phyloP scores from a whole-genome alignment of 345 rosid species.

The Pelargonium nanum region DNA sequence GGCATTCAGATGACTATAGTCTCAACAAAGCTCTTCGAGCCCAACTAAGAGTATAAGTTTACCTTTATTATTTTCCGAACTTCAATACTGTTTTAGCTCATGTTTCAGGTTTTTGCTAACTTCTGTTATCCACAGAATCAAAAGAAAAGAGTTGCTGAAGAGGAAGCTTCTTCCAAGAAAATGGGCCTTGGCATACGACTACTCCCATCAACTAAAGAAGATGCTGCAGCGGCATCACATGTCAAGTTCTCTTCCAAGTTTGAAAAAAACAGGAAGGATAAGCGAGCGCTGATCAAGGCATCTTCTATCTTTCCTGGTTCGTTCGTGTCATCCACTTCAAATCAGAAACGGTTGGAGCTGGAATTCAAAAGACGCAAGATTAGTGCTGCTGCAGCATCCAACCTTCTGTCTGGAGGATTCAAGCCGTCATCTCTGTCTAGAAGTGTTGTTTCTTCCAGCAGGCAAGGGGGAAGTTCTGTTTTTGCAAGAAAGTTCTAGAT shows the following conservation, averaged over 20 bases:
- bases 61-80: background rate
- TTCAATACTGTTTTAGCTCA: background rate
- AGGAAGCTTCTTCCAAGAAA: slow-evolving; percentile 61
- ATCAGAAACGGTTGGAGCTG: slow-evolving; percentile 48
- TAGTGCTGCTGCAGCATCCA: slow-evolving; percentile 52
- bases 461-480: slow-evolving; percentile 20
- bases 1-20: slow-evolving; percentile 81
- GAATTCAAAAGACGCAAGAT: slow-evolving; percentile 81
- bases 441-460: slow-evolving; percentile 18
- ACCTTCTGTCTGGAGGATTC: slow-evolving; percentile 48
- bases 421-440: slow-evolving; percentile 60
- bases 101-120: slow-evolving; percentile 3
- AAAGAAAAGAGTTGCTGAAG: slow-evolving; percentile 79
- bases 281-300: slow-evolving; percentile 61
- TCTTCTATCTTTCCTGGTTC: slow-evolving; percentile 61
- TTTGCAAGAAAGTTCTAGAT: slow-evolving; percentile 25
- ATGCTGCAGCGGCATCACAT: slow-evolving; percentile 41
- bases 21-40: slow-evolving; percentile 75
- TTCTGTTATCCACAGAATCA: slow-evolving; percentile 32
- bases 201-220: slow-evolving; percentile 60
- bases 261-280: slow-evolving; percentile 63
- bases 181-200: slow-evolving; percentile 69
- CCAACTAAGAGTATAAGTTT: slow-evolving; percentile 47
- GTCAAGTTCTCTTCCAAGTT: slow-evolving; percentile 63
- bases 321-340: slow-evolving; percentile 25